Conservation (phyloP, 495 filamentous ascomycete genomes). For the Neurospora sp. region DNA sequence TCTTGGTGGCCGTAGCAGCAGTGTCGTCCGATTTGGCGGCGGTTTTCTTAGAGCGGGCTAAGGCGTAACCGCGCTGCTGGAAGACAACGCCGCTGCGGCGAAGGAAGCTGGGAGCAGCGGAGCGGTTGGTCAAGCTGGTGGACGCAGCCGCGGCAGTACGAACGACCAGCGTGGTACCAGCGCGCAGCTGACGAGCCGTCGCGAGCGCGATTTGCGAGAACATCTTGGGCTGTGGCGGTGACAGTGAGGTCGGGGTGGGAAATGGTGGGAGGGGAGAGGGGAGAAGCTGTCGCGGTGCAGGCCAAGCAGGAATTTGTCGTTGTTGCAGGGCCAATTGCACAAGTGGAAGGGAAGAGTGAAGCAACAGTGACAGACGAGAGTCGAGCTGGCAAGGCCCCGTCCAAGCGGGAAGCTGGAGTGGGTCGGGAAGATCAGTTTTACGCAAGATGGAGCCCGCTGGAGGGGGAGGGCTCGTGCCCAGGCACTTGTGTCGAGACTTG, state of each 20-base stretch:
- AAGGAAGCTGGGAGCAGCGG: background rate
- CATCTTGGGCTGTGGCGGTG: slow-evolving; percentile 12
- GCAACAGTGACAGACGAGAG: background rate
- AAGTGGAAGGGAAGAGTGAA: background rate
- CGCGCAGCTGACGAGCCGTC: slow-evolving; percentile 14
- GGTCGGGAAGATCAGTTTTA: background rate
- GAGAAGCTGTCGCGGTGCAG: background rate
- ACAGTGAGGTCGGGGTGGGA: background rate
- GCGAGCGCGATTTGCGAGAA: slow-evolving; percentile 19
- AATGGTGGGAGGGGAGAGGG: background rate
- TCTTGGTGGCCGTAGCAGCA: slow-evolving; percentile 1
- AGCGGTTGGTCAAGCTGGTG: background rate
- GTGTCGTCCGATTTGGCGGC: background rate
- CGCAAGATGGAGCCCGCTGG: background rate
- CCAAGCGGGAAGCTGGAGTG: background rate
- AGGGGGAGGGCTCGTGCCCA: background rate
- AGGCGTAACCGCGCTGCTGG: slow-evolving; percentile 6
- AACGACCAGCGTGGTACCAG: slow-evolving; percentile 2
- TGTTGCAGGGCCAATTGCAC: slow-evolving; percentile 3
- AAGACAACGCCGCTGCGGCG: slow-evolving; percentile 5
- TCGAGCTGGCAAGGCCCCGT: background rate
- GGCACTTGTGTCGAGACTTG: background rate
- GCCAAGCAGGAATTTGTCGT: slow-evolving; percentile 4
- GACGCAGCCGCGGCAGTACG: background rate
- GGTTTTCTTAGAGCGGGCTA: background rate